These are phyloP conservation scores for Lentinula edodes DNA, from an alignment of 768 basidiomycete genomes.

Conservation along the genomic window DNA sequence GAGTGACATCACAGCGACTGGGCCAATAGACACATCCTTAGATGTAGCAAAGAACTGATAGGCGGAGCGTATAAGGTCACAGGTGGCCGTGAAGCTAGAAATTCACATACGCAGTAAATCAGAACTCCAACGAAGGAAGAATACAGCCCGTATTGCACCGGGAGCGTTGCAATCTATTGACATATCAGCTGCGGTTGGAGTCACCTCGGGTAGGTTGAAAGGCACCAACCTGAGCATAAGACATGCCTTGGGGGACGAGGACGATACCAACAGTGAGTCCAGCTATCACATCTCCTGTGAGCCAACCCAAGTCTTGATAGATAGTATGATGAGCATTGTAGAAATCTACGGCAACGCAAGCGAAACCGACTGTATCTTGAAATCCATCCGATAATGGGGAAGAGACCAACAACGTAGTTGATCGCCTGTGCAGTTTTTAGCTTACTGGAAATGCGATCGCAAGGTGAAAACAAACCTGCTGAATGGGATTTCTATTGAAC, in stretches of 20 bases:
- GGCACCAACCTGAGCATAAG: conserved; percentile 63
- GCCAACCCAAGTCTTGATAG: conserved; percentile 64
- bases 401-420: conserved; percentile 65
- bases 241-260: conserved; percentile 91
- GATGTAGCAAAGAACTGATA: conserved; percentile 88
- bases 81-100: background rate
- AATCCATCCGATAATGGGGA: conserved; percentile 85
- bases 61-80: background rate
- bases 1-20: conserved; percentile 97
- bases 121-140: conserved; percentile 88
- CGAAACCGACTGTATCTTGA: conserved; percentile 70
- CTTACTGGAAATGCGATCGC: conserved; percentile 1
- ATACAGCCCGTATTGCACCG: conserved; percentile 87
- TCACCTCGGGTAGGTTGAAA: background rate
- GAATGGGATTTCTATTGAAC: conserved; percentile 39
- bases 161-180: conserved; percentile 72
- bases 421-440: conserved; percentile 34
- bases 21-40: conserved; percentile 99
- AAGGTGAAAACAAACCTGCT: conserved; percentile 34
- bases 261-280: conserved; percentile 94
- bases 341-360: background rate
- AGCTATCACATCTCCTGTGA: conserved; percentile 82
- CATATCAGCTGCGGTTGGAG: background rate
- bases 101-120: conserved; percentile 65
- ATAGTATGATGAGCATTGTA: background rate